Base-by-base conservation (phyloP, 1,139 yeast species). In the Spathaspora sp. region DNA sequence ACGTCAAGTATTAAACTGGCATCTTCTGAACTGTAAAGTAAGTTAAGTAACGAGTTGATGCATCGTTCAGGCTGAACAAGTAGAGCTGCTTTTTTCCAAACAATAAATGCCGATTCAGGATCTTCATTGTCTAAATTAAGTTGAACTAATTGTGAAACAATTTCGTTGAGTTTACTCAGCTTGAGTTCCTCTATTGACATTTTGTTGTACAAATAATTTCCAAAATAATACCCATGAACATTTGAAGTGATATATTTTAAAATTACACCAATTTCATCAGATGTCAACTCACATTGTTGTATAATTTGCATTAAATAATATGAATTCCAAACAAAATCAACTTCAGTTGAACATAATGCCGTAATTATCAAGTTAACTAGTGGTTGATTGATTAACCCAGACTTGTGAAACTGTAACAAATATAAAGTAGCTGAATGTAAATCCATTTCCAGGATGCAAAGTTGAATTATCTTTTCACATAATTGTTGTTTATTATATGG, bases 221-320 rank as follows among this genome's bases (percentile, higher is more conserved):
- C 50, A 44, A 43, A 51, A 39, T 45, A 48, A 20, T 42, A 42
- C 2, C 51, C 52, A 27, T 44, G 43, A n/a, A 25, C 24, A 6
- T 40, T 29, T 7, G 46, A 39, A 16, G 46, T 41, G 15, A 50
- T 29, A 37, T 34, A 50, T 20, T n/a, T 26, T n/a, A 50, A 11
- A 16, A 42, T 27, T 10, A 37, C 24, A 9, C 25, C 31, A 16
- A 50, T 17, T 23, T 47, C 38, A 4, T 45, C 13, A 8, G 43
- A 39, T 15, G 37, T 23, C 13, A 41, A n/a, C 7, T 43, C 41
- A 33, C 11, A 20, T n/a, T 23, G 39, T 9, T 44, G 38, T 2
- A 44, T 18, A 13, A 51, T 6, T 31, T 50, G 53, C 23, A 47
- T n/a, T 20, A 45, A 4, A 7, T 45, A 41, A 38, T 48, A 51